These are phyloP conservation scores for Lichtheimia corymbifera DNA, from an alignment of 371 early-diverging fungal species.

Conservation along the genomic window DNA sequence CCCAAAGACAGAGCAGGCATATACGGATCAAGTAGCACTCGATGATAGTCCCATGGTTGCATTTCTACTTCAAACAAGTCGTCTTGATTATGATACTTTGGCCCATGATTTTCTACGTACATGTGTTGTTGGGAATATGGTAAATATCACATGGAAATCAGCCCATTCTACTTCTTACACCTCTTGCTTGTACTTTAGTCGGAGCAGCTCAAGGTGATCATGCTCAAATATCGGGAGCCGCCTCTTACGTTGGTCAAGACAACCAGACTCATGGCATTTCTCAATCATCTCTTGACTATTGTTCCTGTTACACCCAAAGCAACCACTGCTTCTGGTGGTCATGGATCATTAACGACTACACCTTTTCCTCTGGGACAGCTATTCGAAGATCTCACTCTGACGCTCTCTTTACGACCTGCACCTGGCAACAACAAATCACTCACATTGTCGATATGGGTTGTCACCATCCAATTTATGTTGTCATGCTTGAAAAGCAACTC, in stretches of 20 bases:
- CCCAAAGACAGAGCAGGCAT: conserved; percentile 21
- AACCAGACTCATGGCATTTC: conserved; percentile 38
- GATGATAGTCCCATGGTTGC: conserved; percentile 29
- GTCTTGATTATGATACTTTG: conserved; percentile 38
- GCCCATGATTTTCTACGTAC: conserved; percentile 39
- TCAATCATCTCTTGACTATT: conserved; percentile 35
- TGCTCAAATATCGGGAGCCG: conserved; percentile 45
- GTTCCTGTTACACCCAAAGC: conserved; percentile 27
- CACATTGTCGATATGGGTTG: conserved; percentile 34
- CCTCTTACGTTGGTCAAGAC: conserved; percentile 42
- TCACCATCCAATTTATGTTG: conserved; percentile 44
- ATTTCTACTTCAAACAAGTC: conserved; percentile 23
- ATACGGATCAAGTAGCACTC: conserved; percentile 5
- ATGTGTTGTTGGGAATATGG: conserved; percentile 32
- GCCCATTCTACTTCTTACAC: too few species aligned
- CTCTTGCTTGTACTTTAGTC: conserved; percentile 16
- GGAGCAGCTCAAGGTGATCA: conserved; percentile 42
- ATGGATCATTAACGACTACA: neutral
- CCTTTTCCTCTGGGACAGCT: conserved; percentile 39
- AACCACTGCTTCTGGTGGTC: neutral
- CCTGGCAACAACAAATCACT: conserved; percentile 15
- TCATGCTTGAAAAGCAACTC: conserved; percentile 37
- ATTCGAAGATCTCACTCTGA: conserved; percentile 40
- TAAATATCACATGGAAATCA: neutral
- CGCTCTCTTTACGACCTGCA: conserved; percentile 26